Evolutionary conservation across 106 monocot genomes (phyloP).

Genomic region (Dioscorea dumetorum): DNA sequence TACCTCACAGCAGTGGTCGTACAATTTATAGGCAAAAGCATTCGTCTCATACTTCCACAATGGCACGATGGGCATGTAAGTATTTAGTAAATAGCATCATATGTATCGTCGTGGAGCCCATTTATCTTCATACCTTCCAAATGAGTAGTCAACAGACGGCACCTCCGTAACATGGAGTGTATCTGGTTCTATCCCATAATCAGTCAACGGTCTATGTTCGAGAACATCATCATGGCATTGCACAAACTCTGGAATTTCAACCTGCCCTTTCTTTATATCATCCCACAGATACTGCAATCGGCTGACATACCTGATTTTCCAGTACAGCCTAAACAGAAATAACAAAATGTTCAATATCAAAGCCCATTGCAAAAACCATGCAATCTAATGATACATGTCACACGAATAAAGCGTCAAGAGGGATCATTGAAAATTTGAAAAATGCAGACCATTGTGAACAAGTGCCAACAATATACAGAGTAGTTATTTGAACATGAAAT

Average conservation of each 20-base stretch:
- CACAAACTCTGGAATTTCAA: slow-evolving; percentile 95
- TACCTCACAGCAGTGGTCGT: too few species aligned
- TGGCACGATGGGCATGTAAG: not conserved
- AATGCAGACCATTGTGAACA: too few species aligned
- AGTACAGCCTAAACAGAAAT: slow-evolving; percentile 60
- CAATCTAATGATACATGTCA: too few species aligned
- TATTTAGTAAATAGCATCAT: slow-evolving; percentile 11
- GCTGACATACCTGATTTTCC: slow-evolving; percentile 98
- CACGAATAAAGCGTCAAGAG: too few species aligned
- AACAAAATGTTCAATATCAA: too few species aligned
- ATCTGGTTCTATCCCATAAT: slow-evolving; percentile 96
- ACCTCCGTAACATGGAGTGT: slow-evolving; percentile 59
- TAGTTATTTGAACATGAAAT: too few species aligned
- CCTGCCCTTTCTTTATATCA: slow-evolving; percentile 69
- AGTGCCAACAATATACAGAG: too few species aligned
- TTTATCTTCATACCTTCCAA: slow-evolving; percentile 55
- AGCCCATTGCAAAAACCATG: too few species aligned
- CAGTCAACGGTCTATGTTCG: slow-evolving; percentile 83
- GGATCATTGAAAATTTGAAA: too few species aligned
- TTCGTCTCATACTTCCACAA: not conserved
- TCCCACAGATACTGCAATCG: slow-evolving; percentile 91
- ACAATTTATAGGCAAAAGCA: too few species aligned
- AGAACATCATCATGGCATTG: slow-evolving; percentile 69
- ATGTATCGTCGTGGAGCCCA: slow-evolving; percentile 46
- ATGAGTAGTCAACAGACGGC: slow-evolving; percentile 37